phyloP scores from a whole-genome alignment of 768 basidiomycete genomes.

The Pleurotus tuoliensis region DNA sequence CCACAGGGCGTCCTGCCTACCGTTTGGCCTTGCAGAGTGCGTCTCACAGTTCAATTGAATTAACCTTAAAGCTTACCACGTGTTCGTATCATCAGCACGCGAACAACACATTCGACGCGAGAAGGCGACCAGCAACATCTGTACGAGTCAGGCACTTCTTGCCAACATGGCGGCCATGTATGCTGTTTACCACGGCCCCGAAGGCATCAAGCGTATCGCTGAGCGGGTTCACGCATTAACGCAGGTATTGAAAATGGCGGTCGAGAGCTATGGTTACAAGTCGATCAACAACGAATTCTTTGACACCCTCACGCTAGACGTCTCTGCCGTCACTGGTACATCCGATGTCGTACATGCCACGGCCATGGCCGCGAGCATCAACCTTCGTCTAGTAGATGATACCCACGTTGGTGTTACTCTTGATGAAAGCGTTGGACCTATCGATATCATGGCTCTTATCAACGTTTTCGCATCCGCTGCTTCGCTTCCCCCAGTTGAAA shows the following conservation, averaged over 20 bases:
- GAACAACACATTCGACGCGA: conserved; percentile 98
- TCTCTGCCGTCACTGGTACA: conserved; percentile 52
- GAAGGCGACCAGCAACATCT: conserved; percentile 98
- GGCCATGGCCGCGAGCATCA: conserved; percentile 66
- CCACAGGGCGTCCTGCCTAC: conserved; percentile 82
- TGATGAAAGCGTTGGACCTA: conserved; percentile 82
- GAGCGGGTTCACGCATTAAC: conserved; percentile 88
- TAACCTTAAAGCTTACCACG: neutral
- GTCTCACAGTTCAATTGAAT: conserved; percentile 21
- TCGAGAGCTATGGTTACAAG: conserved; percentile 73
- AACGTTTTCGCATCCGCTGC: conserved; percentile 77
- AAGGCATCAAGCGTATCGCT: conserved; percentile 80
- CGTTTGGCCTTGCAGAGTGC: conserved; percentile 91
- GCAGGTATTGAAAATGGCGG: conserved; percentile 61
- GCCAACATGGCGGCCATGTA: conserved; percentile 99
- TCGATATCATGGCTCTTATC: conserved; percentile 72
- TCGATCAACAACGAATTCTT: conserved; percentile 77
- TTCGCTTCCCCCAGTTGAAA: conserved; percentile 40
- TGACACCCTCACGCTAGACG: conserved; percentile 84
- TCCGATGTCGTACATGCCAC: conserved; percentile 65
- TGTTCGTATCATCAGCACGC: conserved; percentile 53
- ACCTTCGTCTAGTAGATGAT: conserved; percentile 76
- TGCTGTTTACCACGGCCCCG: conserved; percentile 93
- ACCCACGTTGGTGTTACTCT: conserved; percentile 82
- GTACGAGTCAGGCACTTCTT: conserved; percentile 94